Percentiles rank a stretch among this genome's conserved stretches.
These are phyloP conservation scores for Hansenula sp. DNA, from an alignment of 1,139 yeast species.

Conservation along the genomic window DNA sequence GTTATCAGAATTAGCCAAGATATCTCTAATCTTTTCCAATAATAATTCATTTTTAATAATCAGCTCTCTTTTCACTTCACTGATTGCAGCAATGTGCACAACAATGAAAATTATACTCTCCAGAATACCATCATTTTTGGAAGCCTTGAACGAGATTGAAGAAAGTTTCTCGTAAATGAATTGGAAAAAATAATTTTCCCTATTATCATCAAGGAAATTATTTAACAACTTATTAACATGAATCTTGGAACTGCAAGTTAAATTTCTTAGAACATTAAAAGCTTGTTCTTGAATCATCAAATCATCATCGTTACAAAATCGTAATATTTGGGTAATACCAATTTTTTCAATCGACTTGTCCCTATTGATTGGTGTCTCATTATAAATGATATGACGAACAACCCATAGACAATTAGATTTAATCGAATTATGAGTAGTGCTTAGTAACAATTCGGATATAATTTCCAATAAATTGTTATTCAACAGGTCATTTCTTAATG, in stretches of 20 bases:
- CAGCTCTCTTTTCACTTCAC: slow-evolving; percentile 41
- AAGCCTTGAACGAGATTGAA: slow-evolving; percentile 18
- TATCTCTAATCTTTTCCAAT: slow-evolving; percentile 31
- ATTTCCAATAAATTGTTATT: slow-evolving; percentile 50
- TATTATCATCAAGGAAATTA: slow-evolving; percentile 25
- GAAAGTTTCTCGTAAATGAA: slow-evolving; percentile 25
- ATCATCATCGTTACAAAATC: slow-evolving; percentile 42
- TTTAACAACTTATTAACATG: slow-evolving; percentile 40
- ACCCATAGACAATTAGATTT: slow-evolving; percentile 51
- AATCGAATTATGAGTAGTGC: slow-evolving; percentile 28
- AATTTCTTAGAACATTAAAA: slow-evolving; percentile 70
- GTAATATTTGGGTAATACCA: slow-evolving; percentile 46
- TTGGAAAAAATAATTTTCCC: slow-evolving; percentile 26
- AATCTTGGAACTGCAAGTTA: slow-evolving; percentile 61
- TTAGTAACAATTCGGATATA: slow-evolving; percentile 35
- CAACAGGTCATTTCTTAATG: slow-evolving; percentile 55
- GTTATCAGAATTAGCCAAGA: slow-evolving; percentile 30
- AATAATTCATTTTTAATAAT: slow-evolving; percentile 39
- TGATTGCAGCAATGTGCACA: slow-evolving; percentile 55
- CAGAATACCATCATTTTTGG: slow-evolving; percentile 31
- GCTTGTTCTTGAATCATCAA: slow-evolving; percentile 60
- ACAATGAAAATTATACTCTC: slow-evolving; percentile 47
- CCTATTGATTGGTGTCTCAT: slow-evolving; percentile 23
- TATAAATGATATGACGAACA: slow-evolving; percentile 49
- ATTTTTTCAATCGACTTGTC: slow-evolving; percentile 36